Conservation (phyloP, 306 rosid species). For the Pyrus bretschneideri region DNA sequence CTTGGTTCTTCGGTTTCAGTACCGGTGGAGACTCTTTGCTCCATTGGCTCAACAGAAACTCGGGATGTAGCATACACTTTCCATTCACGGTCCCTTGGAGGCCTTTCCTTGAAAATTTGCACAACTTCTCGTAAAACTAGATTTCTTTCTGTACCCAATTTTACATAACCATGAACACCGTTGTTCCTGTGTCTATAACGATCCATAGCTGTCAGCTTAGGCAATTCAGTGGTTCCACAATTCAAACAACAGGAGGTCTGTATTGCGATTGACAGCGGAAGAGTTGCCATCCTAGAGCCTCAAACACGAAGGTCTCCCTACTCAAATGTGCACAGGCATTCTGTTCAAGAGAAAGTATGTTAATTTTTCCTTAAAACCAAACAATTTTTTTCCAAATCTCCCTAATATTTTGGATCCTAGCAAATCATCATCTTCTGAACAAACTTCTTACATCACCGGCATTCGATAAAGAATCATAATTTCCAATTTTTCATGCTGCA, state of each 20-base stretch:
- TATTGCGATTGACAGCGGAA: conserved; percentile 27
- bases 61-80: conserved; percentile 38
- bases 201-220: conserved; percentile 21
- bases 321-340: not conserved
- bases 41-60: conserved; percentile 35
- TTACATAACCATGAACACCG: conserved; percentile 19
- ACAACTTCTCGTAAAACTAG: conserved; percentile 14
- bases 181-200: conserved; percentile 16
- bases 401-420: not conserved
- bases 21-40: conserved; percentile 16
- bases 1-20: conserved; percentile 26
- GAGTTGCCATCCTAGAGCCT: conserved; percentile 45
- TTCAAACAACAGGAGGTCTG: conserved; percentile 20
- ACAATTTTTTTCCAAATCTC: not conserved
- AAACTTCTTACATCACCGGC: not conserved
- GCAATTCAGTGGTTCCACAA: conserved; percentile 15
- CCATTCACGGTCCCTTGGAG: conserved; percentile 16
- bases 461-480: not conserved
- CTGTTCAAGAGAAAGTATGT: not conserved
- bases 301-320: conserved; percentile 9
- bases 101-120: conserved; percentile 3
- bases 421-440: not conserved
- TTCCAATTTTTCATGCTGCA: not conserved
- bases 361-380: not conserved
- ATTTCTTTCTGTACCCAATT: conserved; percentile 25